Base-by-base conservation (phyloP, 805 yeast genomes). In the Yamadazyma kitorensis region DNA sequence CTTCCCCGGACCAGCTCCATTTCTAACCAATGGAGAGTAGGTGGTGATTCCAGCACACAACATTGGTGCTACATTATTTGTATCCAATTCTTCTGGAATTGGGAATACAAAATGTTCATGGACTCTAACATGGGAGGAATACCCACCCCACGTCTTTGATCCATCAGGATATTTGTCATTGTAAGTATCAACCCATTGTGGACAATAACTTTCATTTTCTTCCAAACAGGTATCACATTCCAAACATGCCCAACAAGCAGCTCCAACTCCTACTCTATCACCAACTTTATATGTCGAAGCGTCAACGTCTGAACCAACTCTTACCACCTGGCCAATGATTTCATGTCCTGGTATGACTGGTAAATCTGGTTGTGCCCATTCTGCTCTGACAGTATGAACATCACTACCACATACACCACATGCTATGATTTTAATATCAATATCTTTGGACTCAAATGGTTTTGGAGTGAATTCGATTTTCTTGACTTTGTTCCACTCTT, bases 261-360 rank as follows among this genome's bases (percentile, higher is more conserved):
- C 93, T 48, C 95, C 95, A 31, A 83, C 72, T 31, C 93, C 95
- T 14, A 82, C 94, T 45, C 87, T 68, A 45, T 86, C 82, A 38
- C 95, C 95, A 17, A 81, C 53, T 51, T 68, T 73, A 63, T 59
- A 71, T 34, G 41, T 64, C 7, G 58, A 6, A n/a, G n/a, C n/a
- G 55, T 52, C 55, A 44, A 84, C 78, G 24, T 71, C 62, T 14
- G 66, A 43, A 33, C 93, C 95, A 22, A 82, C 66, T 24, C 64
- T 68, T 17, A 74, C 66, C 21, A 80, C 82, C 24, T 57, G 63
- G 26, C 86, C 86, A 31, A 81, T 62, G 47, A 81, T 71, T 54
- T 81, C 86, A 55, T 81, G 86, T 16, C 87, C 87, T 11, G 62
- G 67, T 31, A 72, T 67, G 5, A 40, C 41, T 19, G 48, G 48